Evolutionary conservation across 768 basidiomycete genomes (phyloP).

Genomic region (Tremella fuciformis): DNA sequence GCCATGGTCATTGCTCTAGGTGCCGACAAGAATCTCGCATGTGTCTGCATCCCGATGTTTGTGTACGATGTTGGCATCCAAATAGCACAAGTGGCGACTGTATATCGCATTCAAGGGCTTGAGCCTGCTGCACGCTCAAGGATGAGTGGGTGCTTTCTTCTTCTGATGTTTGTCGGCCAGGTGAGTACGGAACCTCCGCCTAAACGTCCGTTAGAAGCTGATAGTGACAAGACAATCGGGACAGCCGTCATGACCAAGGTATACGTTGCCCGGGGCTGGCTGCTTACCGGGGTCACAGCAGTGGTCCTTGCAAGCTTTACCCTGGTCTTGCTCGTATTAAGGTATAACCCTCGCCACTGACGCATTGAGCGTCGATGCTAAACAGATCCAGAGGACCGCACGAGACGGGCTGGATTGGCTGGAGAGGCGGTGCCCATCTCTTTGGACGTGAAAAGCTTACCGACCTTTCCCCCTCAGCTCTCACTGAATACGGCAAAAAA

Average conservation of each 20-base stretch:
- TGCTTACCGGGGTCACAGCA: slow-evolving; percentile 60
- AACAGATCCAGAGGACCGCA: slow-evolving; percentile 68
- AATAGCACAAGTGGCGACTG: slow-evolving; percentile 66
- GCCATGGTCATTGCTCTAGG: slow-evolving; percentile 61
- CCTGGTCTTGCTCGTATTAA: slow-evolving; percentile 59
- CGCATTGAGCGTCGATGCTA: neutral
- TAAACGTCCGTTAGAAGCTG: neutral
- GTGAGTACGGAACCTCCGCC: slow-evolving; percentile 16
- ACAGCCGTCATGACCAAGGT: slow-evolving; percentile 70
- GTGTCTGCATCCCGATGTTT: slow-evolving; percentile 67
- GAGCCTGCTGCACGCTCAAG: slow-evolving; percentile 62
- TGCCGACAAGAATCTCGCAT: slow-evolving; percentile 67
- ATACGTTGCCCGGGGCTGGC: slow-evolving; percentile 70
- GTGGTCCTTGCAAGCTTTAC: slow-evolving; percentile 62
- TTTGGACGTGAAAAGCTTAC: slow-evolving; percentile 32
- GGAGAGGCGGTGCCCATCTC: slow-evolving; percentile 50
- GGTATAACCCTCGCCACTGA: slow-evolving; percentile 2
- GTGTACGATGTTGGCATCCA: slow-evolving; percentile 72
- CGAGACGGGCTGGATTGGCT: slow-evolving; percentile 54
- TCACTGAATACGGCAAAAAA: slow-evolving; percentile 21
- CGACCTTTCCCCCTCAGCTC: slow-evolving; percentile 40
- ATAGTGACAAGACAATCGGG: slow-evolving; percentile 62
- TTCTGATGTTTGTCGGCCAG: slow-evolving; percentile 75
- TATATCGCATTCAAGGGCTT: slow-evolving; percentile 58
- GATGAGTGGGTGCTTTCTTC: slow-evolving; percentile 70